These are phyloP conservation scores for Fusarium robinianum DNA, from an alignment of 2,329 filamentous ascomycete species.

Conservation along the genomic window DNA sequence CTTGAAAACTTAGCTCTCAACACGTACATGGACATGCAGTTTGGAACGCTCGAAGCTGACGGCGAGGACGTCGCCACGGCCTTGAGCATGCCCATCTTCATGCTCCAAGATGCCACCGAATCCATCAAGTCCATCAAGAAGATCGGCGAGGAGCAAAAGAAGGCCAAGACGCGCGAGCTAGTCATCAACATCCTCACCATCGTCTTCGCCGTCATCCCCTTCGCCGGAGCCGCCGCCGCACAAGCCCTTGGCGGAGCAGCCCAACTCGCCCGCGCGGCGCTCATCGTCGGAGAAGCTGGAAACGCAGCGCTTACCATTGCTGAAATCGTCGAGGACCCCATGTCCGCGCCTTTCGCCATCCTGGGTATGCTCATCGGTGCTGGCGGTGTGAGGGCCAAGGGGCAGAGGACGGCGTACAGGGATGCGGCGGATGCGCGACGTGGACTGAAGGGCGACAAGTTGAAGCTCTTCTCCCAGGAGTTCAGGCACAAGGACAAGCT, in stretches of 20 bases:
- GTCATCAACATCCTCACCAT: conserved; percentile 42
- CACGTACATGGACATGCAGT: background rate
- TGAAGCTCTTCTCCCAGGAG: too few species aligned
- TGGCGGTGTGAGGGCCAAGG: background rate
- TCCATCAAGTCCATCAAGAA: conserved; percentile 33
- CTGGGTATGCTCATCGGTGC: conserved; percentile 26
- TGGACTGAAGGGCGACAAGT: too few species aligned
- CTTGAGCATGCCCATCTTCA: too few species aligned
- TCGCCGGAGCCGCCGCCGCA: conserved; percentile 27
- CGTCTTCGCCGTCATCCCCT: conserved; percentile 15
- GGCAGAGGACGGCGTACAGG: background rate
- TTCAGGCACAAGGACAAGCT: too few species aligned
- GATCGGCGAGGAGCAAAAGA: conserved; percentile 30
- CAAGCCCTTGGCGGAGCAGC: too few species aligned
- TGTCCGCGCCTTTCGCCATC: conserved; percentile 36
- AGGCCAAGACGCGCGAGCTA: conserved; percentile 29
- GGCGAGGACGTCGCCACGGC: background rate
- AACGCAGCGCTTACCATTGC: conserved; percentile 30
- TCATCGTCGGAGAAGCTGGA: conserved; percentile 28
- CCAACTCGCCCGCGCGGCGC: conserved; percentile 11
- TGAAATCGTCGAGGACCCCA: conserved; percentile 31
- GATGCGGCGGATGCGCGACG: conserved; percentile 1
- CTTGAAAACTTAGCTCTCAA: background rate
- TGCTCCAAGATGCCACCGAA: conserved; percentile 32
- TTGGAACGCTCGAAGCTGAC: background rate